These are phyloP conservation scores for Neopestalotiopsis clavispora DNA, from an alignment of 2,329 filamentous ascomycete species.

Conservation along the genomic window DNA sequence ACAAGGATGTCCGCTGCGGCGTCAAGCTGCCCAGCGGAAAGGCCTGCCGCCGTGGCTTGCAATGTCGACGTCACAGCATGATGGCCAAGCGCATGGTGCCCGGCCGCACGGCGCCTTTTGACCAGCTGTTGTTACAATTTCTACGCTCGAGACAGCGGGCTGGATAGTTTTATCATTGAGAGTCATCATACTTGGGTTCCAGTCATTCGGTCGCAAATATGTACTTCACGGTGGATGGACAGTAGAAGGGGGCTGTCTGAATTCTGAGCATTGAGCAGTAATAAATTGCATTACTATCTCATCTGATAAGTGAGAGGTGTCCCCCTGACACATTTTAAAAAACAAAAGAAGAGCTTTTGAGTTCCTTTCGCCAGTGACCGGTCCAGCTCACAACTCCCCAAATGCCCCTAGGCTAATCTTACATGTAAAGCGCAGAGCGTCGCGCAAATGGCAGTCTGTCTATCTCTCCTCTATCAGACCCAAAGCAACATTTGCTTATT, in stretches of 20 bases:
- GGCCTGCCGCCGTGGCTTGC: background rate
- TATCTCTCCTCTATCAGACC: background rate
- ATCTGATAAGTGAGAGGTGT: background rate
- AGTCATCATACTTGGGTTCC: too few relatives aligned
- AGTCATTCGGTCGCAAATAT: too few relatives aligned
- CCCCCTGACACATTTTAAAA: background rate
- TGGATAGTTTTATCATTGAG: too few relatives aligned
- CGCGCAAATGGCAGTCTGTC: background rate
- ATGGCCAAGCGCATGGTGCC: background rate
- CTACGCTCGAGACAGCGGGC: background rate
- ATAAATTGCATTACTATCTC: slow-evolving; percentile 8
- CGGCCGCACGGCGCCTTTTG: background rate
- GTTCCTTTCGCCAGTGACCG: slow-evolving; percentile 1
- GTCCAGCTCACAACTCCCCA: slow-evolving; percentile 5
- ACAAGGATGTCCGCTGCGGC: too few relatives aligned
- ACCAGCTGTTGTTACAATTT: background rate
- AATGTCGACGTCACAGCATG: background rate
- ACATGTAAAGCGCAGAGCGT: background rate
- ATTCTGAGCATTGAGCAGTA: background rate
- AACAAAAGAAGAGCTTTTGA: slow-evolving; percentile 9
- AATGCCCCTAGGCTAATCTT: slow-evolving; percentile 7
- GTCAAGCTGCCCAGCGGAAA: too few relatives aligned
- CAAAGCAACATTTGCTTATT: slow-evolving; percentile 58
- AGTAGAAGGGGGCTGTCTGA: background rate
- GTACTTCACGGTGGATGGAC: background rate